Evolutionary conservation across 164 flowering plant genomes (phyloP).

Genomic region (Echeveria elegans): DNA sequence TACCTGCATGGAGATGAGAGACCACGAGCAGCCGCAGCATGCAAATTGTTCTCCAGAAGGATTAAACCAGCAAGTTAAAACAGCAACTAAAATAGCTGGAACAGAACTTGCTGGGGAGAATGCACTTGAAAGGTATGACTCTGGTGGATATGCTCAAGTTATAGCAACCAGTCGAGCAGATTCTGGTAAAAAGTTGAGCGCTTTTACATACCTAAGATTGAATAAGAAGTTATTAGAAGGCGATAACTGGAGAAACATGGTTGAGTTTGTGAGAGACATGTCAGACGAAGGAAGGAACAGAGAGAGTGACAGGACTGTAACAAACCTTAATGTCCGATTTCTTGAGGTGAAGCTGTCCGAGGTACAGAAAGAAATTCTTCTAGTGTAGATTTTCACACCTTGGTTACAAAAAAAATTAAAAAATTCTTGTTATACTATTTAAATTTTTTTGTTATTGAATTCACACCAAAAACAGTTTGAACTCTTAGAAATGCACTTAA

Average conservation of each 20-base stretch:
- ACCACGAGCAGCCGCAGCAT: slow-evolving; percentile 55
- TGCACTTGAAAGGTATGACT: slow-evolving; percentile 83
- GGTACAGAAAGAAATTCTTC: slow-evolving; percentile 29
- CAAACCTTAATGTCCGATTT: slow-evolving; percentile 57
- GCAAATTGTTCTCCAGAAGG: slow-evolving; percentile 86
- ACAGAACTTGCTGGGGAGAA: slow-evolving; percentile 85
- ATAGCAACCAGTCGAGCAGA: slow-evolving; percentile 61
- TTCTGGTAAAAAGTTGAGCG: slow-evolving; percentile 61
- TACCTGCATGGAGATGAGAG: slow-evolving; percentile 97
- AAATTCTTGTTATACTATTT: neutral
- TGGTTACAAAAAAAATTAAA: no score
- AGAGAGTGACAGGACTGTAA: slow-evolving; percentile 33
- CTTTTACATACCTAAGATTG: slow-evolving; percentile 78
- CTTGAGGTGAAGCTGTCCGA: slow-evolving; percentile 22
- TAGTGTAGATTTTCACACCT: slow-evolving; percentile 23
- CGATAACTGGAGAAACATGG: slow-evolving; percentile 69
- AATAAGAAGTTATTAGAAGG: slow-evolving; percentile 74
- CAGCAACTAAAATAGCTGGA: slow-evolving; percentile 43
- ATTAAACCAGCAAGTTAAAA: slow-evolving; percentile 67
- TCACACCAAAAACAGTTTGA: no score
- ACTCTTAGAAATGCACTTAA: no score
- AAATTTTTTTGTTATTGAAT: no score
- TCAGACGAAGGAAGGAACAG: slow-evolving; percentile 50
- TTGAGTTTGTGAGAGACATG: slow-evolving; percentile 68
- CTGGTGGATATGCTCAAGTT: slow-evolving; percentile 55